Evolutionary conservation across 1,284 basidiomycete species (phyloP), one percentile per base, ranked within the genome.

Genomic region (Malassezia pachydermatis): DNA sequence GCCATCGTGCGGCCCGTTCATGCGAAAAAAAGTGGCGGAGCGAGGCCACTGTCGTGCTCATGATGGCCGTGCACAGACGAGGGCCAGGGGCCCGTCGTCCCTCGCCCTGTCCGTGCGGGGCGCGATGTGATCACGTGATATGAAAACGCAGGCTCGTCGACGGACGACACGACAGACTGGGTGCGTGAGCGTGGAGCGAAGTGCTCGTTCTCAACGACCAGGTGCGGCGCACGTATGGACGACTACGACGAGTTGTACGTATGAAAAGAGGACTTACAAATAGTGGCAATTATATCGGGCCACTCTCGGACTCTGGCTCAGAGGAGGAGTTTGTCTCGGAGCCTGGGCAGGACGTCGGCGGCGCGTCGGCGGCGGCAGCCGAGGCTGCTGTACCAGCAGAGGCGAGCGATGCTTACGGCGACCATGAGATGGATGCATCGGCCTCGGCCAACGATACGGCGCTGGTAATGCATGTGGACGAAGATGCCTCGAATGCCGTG

Each of bases 401-500:
- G n/a, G 39, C 17, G 41, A 17, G 13, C 13, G 41, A 43, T 10
- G 58, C 58, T 14, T 84, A 84, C 84, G 61, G 68, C 79, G 77
- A 48, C 36, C n/a, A n/a, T n/a, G n/a, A n/a, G n/a, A n/a, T n/a
- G n/a, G 41, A 36, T 10, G 38, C 36, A 25, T 17, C 35, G 22
- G 60, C 54, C 16, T 84, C 84, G 84, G 60, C 68, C 79, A 77
- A 48, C 37, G 40, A 36, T 9, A 37, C 35, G 25, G 24, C 37
- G 2, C 54, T 41, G 34, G 55, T 69, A 53, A 65, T 67, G 56
- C 60, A 57, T 22, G 56, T 67, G 41, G 65, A 63, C 42, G 62
- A 69, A 36, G 58, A 60, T 42, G 56, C 78, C 32, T 83, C 85
- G 57, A 88, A 86, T 60, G 88, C 89, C 41, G 86, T 95, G 24